Evolutionary conservation across 257 asterid species (phyloP).

Genomic region (Avicennia marina): DNA sequence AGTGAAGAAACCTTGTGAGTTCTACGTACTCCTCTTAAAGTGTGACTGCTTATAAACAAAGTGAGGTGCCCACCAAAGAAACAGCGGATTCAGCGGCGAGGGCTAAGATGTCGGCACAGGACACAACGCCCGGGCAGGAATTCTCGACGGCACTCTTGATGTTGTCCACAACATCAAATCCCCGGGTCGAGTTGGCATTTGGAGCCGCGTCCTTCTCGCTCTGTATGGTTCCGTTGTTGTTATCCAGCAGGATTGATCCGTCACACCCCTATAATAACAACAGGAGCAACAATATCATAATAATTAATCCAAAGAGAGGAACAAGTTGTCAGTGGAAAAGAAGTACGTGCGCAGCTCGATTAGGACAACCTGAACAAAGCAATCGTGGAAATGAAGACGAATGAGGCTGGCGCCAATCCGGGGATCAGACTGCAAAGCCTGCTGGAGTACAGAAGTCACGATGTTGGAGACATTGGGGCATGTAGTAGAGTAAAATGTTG

Average conservation of each 20-base stretch:
- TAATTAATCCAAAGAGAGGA: too few species aligned
- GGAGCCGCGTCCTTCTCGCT: conserved; percentile 63
- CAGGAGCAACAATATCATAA: too few species aligned
- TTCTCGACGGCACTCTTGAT: conserved; percentile 49
- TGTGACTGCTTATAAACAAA: neutral
- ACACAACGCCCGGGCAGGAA: conserved; percentile 56
- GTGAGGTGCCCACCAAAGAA: conserved; percentile 27
- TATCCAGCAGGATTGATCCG: conserved; percentile 55
- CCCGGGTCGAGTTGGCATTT: conserved; percentile 45
- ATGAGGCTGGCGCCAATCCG: conserved; percentile 59
- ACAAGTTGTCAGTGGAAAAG: too few species aligned
- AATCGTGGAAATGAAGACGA: conserved; percentile 64
- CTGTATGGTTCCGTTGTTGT: conserved; percentile 31
- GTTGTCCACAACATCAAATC: conserved; percentile 52
- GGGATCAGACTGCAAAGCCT: conserved; percentile 49
- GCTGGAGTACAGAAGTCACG: conserved; percentile 35
- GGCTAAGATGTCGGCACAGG: conserved; percentile 67
- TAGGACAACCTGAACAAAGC: too few species aligned
- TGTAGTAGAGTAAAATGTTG: conserved; percentile 45
- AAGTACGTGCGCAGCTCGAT: too few species aligned
- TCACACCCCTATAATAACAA: conserved; percentile 77
- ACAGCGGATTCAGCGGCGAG: conserved; percentile 57
- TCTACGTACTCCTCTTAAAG: too few species aligned
- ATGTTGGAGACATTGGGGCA: conserved; percentile 61
- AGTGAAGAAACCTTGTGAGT: neutral